Evolutionary conservation across 192 early-diverging fungal species (phyloP), one percentile per base, ranked within the genome.

Genomic region (Linnemannia schmuckeri): DNA sequence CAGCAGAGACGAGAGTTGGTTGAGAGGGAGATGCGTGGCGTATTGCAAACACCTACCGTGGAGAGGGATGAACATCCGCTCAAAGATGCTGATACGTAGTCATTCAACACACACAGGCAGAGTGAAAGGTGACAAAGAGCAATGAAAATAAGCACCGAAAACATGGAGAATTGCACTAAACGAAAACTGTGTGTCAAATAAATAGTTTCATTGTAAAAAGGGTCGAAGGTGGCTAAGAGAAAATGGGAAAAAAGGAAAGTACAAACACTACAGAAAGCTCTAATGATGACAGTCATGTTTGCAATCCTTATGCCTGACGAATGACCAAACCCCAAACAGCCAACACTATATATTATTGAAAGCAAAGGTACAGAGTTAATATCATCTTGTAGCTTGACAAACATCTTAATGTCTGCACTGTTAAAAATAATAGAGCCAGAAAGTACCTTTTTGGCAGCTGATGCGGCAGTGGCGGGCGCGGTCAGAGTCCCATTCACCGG

Each of bases 401-500:
- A 7, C 24, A 35, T 22, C 10, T 7, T 6, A 33, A 24, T 10
- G 7, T 12, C 4, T 35, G 15, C 18, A 4, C 15, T 37, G 47
- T 33, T 68, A 12, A 15, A 33, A 13, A 9, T 35, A 33, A 13
- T 13, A 66, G 37, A 42, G 9, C 46, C 33, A 6, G 9, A 18
- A 17, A 8, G 18, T 68, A 76, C 80, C 74, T 69, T 82, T 82
- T 72, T 82, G 74, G 55, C 80, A 82, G 41, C 80, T 82, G 74
- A 82, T 82, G 52, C 74, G 80, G 47, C 80, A 76, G 66, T 93
- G 88, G 52, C 79, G 71, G 17, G 90, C 82, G 57, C 78, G 85
- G 27, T 81, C 78, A n/a, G 82, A 85, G 6, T 89, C 81, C 91
- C 91, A 92, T n/a, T 90, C 80, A n/a, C 88, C 90, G 4, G 88